A percentile compares a stretch with the other conserved stretches of the same genome.
phyloP scores from a whole-genome alignment of 768 basidiomycete genomes.

The Phylloporus sp. region DNA sequence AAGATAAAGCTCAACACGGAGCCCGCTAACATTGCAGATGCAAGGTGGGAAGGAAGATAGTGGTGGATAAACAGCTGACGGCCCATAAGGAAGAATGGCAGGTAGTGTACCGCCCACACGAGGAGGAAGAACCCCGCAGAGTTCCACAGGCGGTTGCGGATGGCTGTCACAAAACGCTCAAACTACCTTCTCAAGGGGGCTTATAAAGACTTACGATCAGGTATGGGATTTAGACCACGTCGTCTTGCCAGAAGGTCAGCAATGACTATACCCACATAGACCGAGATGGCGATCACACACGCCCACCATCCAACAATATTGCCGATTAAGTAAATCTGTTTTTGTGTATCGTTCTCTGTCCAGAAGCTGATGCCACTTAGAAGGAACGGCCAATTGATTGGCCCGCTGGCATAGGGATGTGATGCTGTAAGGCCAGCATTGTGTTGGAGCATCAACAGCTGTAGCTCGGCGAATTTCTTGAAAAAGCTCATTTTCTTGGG shows the following conservation, averaged over 20 bases:
- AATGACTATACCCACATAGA: constrained; percentile 84
- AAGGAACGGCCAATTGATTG: constrained; percentile 98
- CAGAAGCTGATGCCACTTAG: constrained; percentile 97
- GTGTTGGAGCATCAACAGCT: constrained; percentile 94
- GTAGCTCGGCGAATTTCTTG: constrained; percentile 90
- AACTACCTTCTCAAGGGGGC: background rate
- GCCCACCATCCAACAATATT: constrained; percentile 96
- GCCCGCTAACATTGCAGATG: constrained; percentile 88
- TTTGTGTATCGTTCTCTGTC: constrained; percentile 79
- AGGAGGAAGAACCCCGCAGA: constrained; percentile 93
- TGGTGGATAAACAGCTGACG: constrained; percentile 97
- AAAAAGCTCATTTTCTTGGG: constrained; percentile 89
- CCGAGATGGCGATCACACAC: constrained; percentile 77
- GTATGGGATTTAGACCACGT: constrained; percentile 78
- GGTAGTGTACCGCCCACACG: constrained; percentile 93
- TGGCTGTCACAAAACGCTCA: constrained; percentile 46
- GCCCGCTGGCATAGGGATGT: constrained; percentile 94
- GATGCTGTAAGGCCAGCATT: constrained; percentile 98
- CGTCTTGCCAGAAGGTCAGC: constrained; percentile 88
- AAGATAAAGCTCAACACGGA: constrained; percentile 86
- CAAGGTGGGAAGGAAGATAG: constrained; percentile 94
- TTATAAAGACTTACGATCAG: constrained; percentile 61
- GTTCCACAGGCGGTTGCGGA: constrained; percentile 92
- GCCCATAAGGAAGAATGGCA: constrained; percentile 97
- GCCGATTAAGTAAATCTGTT: constrained; percentile 95